Percentiles rank a stretch among this genome's conserved stretches.
These are phyloP conservation scores for Chimonanthus praecox DNA, from an alignment of 164 flowering plant genomes.

Conservation along the genomic window DNA sequence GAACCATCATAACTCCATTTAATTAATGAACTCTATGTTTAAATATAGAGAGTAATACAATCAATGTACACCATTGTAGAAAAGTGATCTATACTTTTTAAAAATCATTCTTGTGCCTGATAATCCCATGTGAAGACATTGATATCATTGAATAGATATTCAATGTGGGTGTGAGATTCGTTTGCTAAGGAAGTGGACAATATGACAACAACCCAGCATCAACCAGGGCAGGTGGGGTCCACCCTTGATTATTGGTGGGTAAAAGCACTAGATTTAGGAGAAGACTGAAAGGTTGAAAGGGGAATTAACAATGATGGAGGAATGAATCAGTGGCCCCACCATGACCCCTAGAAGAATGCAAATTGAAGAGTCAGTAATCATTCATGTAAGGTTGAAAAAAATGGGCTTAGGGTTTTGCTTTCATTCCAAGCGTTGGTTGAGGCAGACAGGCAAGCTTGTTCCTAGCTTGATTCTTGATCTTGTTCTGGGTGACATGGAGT, in stretches of 20 bases:
- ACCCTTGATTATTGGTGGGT: neutral
- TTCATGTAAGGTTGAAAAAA: neutral
- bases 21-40: too few relatives aligned
- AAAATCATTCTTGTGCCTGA: neutral
- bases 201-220: neutral
- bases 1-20: too few relatives aligned
- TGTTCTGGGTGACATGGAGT: neutral
- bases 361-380: neutral
- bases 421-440: neutral
- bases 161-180: neutral
- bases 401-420: neutral
- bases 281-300: neutral
- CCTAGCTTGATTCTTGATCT: neutral
- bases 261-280: too few relatives aligned
- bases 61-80: too few relatives aligned
- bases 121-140: neutral
- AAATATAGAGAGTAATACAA: too few relatives aligned
- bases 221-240: neutral
- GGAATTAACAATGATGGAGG: neutral
- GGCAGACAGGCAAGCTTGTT: neutral
- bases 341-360: neutral
- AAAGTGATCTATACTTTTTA: too few relatives aligned
- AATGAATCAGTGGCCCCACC: neutral
- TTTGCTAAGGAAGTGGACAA: neutral
- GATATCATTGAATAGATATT: neutral